These are phyloP conservation scores for Peronosclerospora sorghi DNA, from an alignment of 352 stramenopile species.

Conservation along the genomic window DNA sequence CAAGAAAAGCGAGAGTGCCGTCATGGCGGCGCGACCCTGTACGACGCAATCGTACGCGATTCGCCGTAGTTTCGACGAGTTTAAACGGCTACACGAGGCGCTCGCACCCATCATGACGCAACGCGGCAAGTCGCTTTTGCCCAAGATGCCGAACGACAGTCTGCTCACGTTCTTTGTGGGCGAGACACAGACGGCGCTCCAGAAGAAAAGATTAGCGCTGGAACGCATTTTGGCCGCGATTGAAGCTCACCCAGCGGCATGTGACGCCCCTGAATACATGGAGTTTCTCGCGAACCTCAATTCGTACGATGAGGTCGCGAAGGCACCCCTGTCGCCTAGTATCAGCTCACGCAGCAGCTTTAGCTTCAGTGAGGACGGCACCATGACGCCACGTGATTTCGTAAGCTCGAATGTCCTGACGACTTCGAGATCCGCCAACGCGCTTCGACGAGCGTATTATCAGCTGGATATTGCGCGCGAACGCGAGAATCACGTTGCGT, in stretches of 20 bases:
- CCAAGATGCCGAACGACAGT: constrained; percentile 47
- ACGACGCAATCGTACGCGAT: constrained; percentile 53
- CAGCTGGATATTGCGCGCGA: constrained; percentile 13
- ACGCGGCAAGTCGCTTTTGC: constrained; percentile 27
- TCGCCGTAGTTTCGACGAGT: constrained; percentile 60
- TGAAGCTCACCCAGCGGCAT: constrained; percentile 42
- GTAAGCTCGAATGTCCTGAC: constrained; percentile 10
- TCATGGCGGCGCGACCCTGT: constrained; percentile 9
- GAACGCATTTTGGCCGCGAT: constrained; percentile 39
- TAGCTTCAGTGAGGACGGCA: constrained; percentile 23
- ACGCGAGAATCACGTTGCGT: constrained; percentile 32
- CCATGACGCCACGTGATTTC: constrained; percentile 15
- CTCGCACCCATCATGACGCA: constrained; percentile 47
- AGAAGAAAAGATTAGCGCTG: constrained; percentile 47
- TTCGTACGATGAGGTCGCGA: constrained; percentile 36
- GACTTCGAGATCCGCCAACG: constrained; percentile 22
- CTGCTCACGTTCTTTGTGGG: constrained; percentile 65
- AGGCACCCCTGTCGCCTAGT: constrained; percentile 19
- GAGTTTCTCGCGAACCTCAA: constrained; percentile 54
- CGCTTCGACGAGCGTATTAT: constrained; percentile 22
- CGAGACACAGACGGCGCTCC: constrained; percentile 55
- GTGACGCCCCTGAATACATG: constrained; percentile 53
- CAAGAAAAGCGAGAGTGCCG: constrained; percentile 9
- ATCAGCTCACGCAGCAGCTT: constrained; percentile 21
- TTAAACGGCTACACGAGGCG: constrained; percentile 58